Percentiles rank a stretch among this genome's conserved stretches.
phyloP scores from a whole-genome alignment of 1,284 basidiomycete genomes.

The Rhizoctonia solani region DNA sequence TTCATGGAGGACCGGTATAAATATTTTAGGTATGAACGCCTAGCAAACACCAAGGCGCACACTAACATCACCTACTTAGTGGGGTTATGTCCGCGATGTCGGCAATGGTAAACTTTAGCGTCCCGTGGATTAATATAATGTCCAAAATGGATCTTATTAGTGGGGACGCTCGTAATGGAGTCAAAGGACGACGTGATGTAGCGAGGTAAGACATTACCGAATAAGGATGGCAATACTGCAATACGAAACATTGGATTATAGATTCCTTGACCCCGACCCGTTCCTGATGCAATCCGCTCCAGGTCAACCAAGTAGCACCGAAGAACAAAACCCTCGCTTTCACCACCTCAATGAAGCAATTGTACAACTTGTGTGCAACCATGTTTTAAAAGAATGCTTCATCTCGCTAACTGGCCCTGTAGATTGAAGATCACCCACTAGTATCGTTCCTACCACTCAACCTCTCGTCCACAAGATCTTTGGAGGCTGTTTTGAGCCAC shows the following conservation, averaged over 20 bases:
- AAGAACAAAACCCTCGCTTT: constrained; percentile 72
- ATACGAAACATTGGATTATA: constrained; percentile 43
- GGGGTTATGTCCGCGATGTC: constrained; percentile 99
- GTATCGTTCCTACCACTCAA: constrained; percentile 97
- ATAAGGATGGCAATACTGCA: neutral
- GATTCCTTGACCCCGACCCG: constrained; percentile 98
- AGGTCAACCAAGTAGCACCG: constrained; percentile 56
- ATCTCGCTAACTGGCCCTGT: constrained; percentile 29
- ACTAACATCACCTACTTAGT: constrained; percentile 49
- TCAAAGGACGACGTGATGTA: constrained; percentile 72
- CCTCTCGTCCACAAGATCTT: constrained; percentile 85
- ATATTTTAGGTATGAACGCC: constrained; percentile 76
- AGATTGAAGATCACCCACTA: constrained; percentile 98
- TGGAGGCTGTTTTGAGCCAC: constrained; percentile 90
- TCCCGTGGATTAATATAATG: constrained; percentile 97
- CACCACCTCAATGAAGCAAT: constrained; percentile 94
- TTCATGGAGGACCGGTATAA: constrained; percentile 99
- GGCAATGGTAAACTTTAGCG: constrained; percentile 97
- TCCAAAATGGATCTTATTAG: constrained; percentile 98
- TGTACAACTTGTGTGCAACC: constrained; percentile 80
- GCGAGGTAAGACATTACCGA: constrained; percentile 59
- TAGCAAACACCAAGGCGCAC: neutral
- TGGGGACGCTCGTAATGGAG: constrained; percentile 61
- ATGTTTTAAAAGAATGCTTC: too few species aligned
- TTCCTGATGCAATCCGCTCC: constrained; percentile 72